A percentile compares a stretch with the other conserved stretches of the same genome.
Evolutionary conservation across 2,329 filamentous ascomycete species (phyloP).

Genomic region (Colletotrichum sp.): DNA sequence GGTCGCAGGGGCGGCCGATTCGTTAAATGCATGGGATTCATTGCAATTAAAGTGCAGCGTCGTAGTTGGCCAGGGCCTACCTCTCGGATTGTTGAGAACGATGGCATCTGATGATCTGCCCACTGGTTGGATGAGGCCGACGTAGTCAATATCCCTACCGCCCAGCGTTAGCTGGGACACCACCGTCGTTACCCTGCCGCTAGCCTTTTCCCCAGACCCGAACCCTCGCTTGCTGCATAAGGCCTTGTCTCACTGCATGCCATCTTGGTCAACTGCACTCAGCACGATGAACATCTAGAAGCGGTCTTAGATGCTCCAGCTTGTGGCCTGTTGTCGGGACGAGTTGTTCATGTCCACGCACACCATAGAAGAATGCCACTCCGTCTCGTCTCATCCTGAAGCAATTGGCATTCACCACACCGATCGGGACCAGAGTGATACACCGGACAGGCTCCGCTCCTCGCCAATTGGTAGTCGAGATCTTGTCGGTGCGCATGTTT

Average conservation of each 20-base stretch:
- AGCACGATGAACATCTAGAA: not conserved
- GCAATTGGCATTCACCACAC: not conserved
- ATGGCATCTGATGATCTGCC: not conserved
- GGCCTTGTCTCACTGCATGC: not conserved
- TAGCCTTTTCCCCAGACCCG: not conserved
- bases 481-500: not conserved
- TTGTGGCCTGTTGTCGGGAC: not conserved
- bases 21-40: not conserved
- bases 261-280: not conserved
- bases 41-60: not conserved
- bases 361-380: not conserved
- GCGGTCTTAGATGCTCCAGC: not conserved
- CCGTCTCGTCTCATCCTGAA: not conserved
- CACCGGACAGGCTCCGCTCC: not conserved
- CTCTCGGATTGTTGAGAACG: not conserved
- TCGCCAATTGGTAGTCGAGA: not conserved
- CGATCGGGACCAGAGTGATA: not conserved
- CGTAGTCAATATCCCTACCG: not conserved
- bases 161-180: not conserved
- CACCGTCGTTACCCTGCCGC: not conserved
- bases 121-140: not conserved
- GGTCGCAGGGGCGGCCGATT: not conserved
- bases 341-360: not conserved
- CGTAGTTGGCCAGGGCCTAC: not conserved
- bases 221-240: not conserved